Evolutionary conservation across 768 basidiomycete species (phyloP), one percentile per base, ranked within the genome.

Genomic region (Russula vinacea): DNA sequence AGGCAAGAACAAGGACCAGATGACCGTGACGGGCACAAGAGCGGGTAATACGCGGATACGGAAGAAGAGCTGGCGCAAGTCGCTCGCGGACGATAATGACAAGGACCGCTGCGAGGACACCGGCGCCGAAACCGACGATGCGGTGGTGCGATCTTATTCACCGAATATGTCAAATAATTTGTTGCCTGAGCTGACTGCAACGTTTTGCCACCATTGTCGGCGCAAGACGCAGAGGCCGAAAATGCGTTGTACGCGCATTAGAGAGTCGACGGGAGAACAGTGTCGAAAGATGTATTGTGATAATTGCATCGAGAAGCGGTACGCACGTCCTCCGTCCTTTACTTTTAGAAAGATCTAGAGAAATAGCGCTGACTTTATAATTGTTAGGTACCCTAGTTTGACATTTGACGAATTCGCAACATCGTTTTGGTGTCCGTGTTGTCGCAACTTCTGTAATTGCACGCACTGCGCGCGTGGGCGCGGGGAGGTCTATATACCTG

Each of bases 401-500:
- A 71, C 70, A 32, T 80, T 80, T 62, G 72, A 77, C 37, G 51
- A 69, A 39, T 69, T 55, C 22, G 66, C 65, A n/a, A 45, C 52
- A 1, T 33, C 47, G 6, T 80, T 78, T 57, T 60, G 68, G 26
- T 86, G 84, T 67, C 84, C 84, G 0, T 67, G 29, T 16, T 85
- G 83, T 68, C 68, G 70, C 3, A 68, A 73, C 13, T 77, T 65
- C 13, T 86, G 84, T 71, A 82, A 79, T 51, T 85, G 84, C 69
- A 79, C 80, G 13, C 0, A 6, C 0, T 84, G 83, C 67, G 74
- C 78, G 16, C 65, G 71, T 32, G 76, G 66, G 62, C 77, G 84
- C 6, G 82, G 83, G 6, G 84, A 82, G 56, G 66, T 70, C 13
- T 84, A 82, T 62, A 61, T 82, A 11, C 72, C 76, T 9, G 72